A percentile compares a stretch with the other conserved stretches of the same genome.
Evolutionary conservation across 2,329 filamentous ascomycete genomes (phyloP).

Genomic region (Aspergillus sp.): DNA sequence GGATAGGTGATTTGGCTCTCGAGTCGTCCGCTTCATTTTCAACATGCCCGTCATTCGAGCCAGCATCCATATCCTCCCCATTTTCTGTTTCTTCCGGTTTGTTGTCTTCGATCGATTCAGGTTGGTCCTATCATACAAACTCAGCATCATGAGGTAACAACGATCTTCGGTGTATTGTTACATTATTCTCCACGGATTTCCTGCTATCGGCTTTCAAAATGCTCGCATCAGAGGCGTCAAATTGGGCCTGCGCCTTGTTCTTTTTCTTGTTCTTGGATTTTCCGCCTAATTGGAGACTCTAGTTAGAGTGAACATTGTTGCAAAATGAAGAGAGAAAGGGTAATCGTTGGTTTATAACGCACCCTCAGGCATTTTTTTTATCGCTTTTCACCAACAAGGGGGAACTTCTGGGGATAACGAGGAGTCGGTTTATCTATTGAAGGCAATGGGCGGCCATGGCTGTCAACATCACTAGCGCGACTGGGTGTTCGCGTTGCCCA

Average conservation of each 20-base stretch:
- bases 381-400: background rate
- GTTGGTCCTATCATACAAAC: slow-evolving; percentile 17
- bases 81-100: slow-evolving; percentile 36
- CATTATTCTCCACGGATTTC: slow-evolving; percentile 24
- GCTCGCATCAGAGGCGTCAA: slow-evolving; percentile 22
- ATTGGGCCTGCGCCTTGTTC: slow-evolving; percentile 53
- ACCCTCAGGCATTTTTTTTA: slow-evolving; percentile 26
- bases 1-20: slow-evolving; percentile 11
- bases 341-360: background rate
- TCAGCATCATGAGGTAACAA: slow-evolving; percentile 17
- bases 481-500: slow-evolving; percentile 9
- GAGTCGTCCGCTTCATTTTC: slow-evolving; percentile 5
- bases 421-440: slow-evolving; percentile 3
- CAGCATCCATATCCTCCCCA: slow-evolving; percentile 41
- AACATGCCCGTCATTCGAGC: slow-evolving; percentile 1
- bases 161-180: slow-evolving; percentile 1
- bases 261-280: slow-evolving; percentile 61
- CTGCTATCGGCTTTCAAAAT: slow-evolving; percentile 12
- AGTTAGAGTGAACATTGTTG: slow-evolving; percentile 9
- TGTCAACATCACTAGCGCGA: slow-evolving; percentile 40
- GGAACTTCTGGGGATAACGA: background rate
- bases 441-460: slow-evolving; percentile 20
- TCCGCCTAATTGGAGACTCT: slow-evolving; percentile 33
- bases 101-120: slow-evolving; percentile 13
- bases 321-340: background rate